Percentiles rank a stretch among this genome's conserved stretches.
Conservation (phyloP, 1,139 yeast genomes). For the Debaryomyces robertsiae region DNA sequence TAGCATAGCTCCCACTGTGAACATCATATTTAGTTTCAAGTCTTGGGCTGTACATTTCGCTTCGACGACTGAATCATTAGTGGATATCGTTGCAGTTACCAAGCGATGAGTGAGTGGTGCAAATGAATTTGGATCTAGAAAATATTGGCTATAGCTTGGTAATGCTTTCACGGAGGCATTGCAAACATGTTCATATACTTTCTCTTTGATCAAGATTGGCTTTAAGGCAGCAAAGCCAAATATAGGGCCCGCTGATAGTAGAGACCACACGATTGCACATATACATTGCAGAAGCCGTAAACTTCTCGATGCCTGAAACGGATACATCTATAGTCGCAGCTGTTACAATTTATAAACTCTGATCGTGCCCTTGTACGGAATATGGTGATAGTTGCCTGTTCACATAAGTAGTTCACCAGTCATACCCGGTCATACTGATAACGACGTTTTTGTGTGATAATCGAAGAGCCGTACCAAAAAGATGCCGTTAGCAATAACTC, state of each 20-base stretch:
- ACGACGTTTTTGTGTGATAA: conserved; percentile 4
- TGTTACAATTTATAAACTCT: not conserved
- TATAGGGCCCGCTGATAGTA: conserved; percentile 49
- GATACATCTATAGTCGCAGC: conserved; percentile 17
- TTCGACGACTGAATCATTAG: conserved; percentile 15
- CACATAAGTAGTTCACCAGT: too few species aligned
- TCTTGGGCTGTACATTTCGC: conserved; percentile 46
- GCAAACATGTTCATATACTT: conserved; percentile 42
- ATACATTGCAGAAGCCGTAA: conserved; percentile 30
- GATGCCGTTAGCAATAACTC: too few species aligned
- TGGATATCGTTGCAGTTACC: conserved; percentile 14
- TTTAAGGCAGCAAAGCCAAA: conserved; percentile 54
- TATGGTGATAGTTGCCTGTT: too few species aligned
- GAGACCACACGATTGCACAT: conserved; percentile 48
- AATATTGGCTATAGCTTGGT: conserved; percentile 9
- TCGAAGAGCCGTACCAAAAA: too few species aligned
- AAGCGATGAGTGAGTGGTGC: conserved; percentile 14
- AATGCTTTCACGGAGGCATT: conserved; percentile 22
- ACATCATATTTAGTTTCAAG: conserved; percentile 48
- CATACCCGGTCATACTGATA: too few species aligned
- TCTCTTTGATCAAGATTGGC: conserved; percentile 42
- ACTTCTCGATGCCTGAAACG: conserved; percentile 19
- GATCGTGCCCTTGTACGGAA: too few species aligned
- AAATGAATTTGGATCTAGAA: conserved; percentile 4
- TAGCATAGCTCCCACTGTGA: conserved; percentile 47